Base-by-base conservation (phyloP, 2,329 filamentous ascomycete genomes). In the Massarina eburnea region DNA sequence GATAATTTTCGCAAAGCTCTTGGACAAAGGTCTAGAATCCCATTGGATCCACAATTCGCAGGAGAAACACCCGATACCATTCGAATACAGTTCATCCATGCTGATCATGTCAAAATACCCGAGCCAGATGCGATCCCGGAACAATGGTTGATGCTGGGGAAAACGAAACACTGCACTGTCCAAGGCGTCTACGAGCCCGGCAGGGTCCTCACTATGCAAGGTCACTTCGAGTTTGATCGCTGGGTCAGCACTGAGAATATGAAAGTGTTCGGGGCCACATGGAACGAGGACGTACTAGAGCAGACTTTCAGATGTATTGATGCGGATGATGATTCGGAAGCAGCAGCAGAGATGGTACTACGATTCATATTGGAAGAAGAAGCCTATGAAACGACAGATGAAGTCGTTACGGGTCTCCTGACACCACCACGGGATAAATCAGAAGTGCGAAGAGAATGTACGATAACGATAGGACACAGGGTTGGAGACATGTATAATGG, bases 221-320 rank as follows among this genome's bases (percentile, higher is more conserved):
- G 73, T 0, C 72, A 75, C 48, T 73, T 72, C 18, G 73, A 76
- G 44, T 76, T 76, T 53, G 69, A 75, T 48, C 45, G 57, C 0
- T 73, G 72, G 42, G 57, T 75, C 8, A 74, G 71, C 40, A 53
- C 59, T 0, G 69, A 74, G 57, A 68, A 61, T 1, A 44, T 73
- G 18, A 67, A 67, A 41, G 57, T 66, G 1, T 72, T 72, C 45
- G 68, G 69, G 22, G 50, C 44, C 8, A 51, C 38, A 3, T 66
- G 64, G 61, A 48, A 48, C 5, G 30, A 50, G 4, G 47, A 56
- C 19, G 52, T 50, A 43, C 27, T 66, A 21, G 35, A 50, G 24
- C 34, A 59, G 18, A 52, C 50, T 2, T 38, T 70, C 42, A 45
- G 45, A 4, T 51, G 42, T 1, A 52, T 57, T 7, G 56, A 59